phyloP scores from a whole-genome alignment of 2,329 filamentous ascomycete genomes.

The Metarhizium guizhouense region DNA sequence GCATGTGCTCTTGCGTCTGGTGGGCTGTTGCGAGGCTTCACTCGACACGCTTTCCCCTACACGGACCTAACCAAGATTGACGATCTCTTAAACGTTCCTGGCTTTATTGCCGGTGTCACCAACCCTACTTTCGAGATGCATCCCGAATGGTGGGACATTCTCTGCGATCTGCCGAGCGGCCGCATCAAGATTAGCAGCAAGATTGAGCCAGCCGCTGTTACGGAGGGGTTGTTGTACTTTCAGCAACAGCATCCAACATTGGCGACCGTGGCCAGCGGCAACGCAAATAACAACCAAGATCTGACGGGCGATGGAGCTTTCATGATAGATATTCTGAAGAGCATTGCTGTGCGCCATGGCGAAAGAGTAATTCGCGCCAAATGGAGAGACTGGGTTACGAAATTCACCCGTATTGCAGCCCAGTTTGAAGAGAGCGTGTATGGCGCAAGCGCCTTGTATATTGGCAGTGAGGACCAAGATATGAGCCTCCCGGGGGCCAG shows the following conservation, averaged over 20 bases:
- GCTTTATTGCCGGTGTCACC: constrained; percentile 95
- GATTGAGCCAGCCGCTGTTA: constrained; percentile 71
- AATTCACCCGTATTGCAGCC: constrained; percentile 85
- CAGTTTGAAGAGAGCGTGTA: constrained; percentile 96
- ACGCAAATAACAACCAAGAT: constrained; percentile 43
- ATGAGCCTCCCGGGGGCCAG: constrained; percentile 48
- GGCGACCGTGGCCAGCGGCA: constrained; percentile 37
- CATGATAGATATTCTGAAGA: constrained; percentile 76
- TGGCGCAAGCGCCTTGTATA: constrained; percentile 80
- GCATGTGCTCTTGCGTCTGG: constrained; percentile 90
- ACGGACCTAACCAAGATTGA: constrained; percentile 97
- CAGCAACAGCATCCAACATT: constrained; percentile 65
- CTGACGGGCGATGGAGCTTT: constrained; percentile 81
- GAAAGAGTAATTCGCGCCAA: constrained; percentile 86
- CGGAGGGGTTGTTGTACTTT: constrained; percentile 81
- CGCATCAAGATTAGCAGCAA: constrained; percentile 89
- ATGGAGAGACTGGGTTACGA: constrained; percentile 90
- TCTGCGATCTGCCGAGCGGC: constrained; percentile 87
- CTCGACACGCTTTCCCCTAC: constrained; percentile 92
- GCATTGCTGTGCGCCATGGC: constrained; percentile 77
- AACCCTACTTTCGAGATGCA: constrained; percentile 95
- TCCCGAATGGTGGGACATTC: constrained; percentile 94
- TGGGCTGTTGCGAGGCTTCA: constrained; percentile 87
- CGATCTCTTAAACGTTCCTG: constrained; percentile 88
- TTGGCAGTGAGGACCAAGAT: constrained; percentile 66